Base-by-base conservation (phyloP, 345 rosid species). In the Euphorbia peplus region DNA sequence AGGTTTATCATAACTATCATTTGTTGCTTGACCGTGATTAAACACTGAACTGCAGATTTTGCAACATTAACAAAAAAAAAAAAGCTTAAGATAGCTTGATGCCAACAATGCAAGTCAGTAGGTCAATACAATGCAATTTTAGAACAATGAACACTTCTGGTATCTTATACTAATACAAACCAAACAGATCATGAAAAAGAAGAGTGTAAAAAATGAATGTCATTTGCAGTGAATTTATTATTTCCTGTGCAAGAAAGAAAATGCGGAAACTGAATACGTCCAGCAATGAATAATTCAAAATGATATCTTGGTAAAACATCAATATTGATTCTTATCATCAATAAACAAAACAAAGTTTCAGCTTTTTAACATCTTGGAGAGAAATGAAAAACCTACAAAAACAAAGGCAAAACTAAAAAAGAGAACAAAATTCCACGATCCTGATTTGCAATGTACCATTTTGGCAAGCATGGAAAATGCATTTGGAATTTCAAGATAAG, bases 41-140 rank as follows among this genome's bases (percentile, higher is more conserved):
- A 81, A 71, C 70, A 77, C 74, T 7, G 83, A 84, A 60, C 98
- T 93, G 89, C 75, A 73, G 63, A 63, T 64, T 69, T 60, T 70
- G 62, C 25, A 68, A 66, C 75, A 67, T 48, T 42, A 50, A 47
- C 47, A 66, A 67, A 41, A 61, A 55, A 29, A 56, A 70, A 32
- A 32, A 32, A 32, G 47, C 51, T 25, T 70, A n/a, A 64, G 22
- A 58, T 10, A 60, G 6, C 37, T 32, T 3, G 37, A 32, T 32
- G 6, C 37, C 37, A 32, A 32, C 37, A 32, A 32, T 32, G 37
- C 42, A 39, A 39, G 42, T 39, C 42, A 39, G 11, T 39, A 39
- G 42, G 1, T 25, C 15, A 14, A 11, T 30, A 8, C 11, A 32
- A 32, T 7, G 39, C 16, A 64, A 51, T 30, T 52, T 16, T 26